Evolutionary conservation across 768 basidiomycete species (phyloP).

Genomic region (Tylopilus rubrobrunneus): DNA sequence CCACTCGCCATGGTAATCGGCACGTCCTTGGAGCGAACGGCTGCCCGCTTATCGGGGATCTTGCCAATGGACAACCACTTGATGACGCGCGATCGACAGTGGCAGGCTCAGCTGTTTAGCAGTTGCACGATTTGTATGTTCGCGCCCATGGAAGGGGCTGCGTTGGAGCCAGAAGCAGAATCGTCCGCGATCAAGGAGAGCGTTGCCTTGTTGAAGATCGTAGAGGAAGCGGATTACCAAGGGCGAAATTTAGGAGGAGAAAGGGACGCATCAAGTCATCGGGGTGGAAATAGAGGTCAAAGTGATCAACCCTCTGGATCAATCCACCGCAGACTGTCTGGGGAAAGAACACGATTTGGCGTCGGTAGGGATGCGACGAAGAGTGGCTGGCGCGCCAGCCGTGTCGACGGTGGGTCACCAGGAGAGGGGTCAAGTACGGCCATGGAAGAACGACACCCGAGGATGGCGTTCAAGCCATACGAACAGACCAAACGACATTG

Average conservation of each 20-base stretch:
- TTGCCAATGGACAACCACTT: conserved; percentile 44
- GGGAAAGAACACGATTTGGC: background rate
- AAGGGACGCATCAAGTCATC: background rate
- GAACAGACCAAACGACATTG: conserved; percentile 25
- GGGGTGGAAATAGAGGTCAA: background rate
- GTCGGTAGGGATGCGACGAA: background rate
- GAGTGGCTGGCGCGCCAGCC: background rate
- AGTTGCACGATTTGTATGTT: conserved; percentile 59
- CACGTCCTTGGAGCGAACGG: conserved; percentile 42
- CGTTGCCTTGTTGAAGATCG: conserved; percentile 40
- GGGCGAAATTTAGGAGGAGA: conserved; percentile 15
- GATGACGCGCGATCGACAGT: conserved; percentile 44
- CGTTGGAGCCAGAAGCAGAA: conserved; percentile 16
- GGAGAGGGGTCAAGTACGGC: conserved; percentile 7
- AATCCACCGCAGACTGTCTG: background rate
- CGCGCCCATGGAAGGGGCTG: conserved; percentile 29
- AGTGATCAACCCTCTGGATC: background rate
- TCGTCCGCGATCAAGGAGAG: conserved; percentile 43
- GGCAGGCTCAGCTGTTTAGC: conserved; percentile 59
- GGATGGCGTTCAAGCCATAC: conserved; percentile 7
- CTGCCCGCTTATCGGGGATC: conserved; percentile 43
- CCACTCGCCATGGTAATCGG: conserved; percentile 53
- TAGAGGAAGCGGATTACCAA: conserved; percentile 36
- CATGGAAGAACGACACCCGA: background rate
- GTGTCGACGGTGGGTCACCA: background rate